phyloP scores from a whole-genome alignment of 495 filamentous ascomycete species.

The Platismatia glauca region DNA sequence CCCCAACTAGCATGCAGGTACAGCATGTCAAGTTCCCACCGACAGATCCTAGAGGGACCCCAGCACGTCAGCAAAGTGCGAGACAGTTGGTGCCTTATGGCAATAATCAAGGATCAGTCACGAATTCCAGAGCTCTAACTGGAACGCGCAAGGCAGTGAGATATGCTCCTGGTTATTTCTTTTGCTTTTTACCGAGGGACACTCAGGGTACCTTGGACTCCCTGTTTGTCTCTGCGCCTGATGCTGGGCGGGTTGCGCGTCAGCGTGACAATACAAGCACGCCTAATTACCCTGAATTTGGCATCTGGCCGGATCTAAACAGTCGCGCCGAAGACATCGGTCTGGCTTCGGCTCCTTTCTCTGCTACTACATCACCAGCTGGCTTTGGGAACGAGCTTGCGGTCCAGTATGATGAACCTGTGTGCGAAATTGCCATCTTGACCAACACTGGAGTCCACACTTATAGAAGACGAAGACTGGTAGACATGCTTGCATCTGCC shows the following conservation, averaged over 20 bases:
- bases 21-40: slow-evolving; percentile 93
- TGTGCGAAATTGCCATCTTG: slow-evolving; percentile 77
- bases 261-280: slow-evolving; percentile 43
- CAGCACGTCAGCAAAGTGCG: slow-evolving; percentile 14
- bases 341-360: slow-evolving; percentile 58
- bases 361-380: slow-evolving; percentile 55
- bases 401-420: slow-evolving; percentile 76
- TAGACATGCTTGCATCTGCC: slow-evolving; percentile 83
- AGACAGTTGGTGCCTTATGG: slow-evolving; percentile 18
- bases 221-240: slow-evolving; percentile 79
- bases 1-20: slow-evolving; percentile 93
- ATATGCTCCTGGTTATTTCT: slow-evolving; percentile 83
- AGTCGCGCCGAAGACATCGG: slow-evolving; percentile 69
- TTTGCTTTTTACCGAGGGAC: slow-evolving; percentile 61
- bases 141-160: slow-evolving; percentile 49
- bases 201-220: slow-evolving; percentile 42
- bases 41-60: slow-evolving; percentile 26
- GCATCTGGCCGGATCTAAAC: slow-evolving; percentile 61
- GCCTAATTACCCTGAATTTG: slow-evolving; percentile 56
- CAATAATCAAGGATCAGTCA: slow-evolving; percentile 22
- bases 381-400: slow-evolving; percentile 95
- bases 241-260: slow-evolving; percentile 67
- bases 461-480: slow-evolving; percentile 70
- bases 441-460: slow-evolving; percentile 84
- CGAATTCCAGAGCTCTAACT: slow-evolving; percentile 23